phyloP scores from a whole-genome alignment of 176 grass and related monocot species.

The Oryza officinalis region DNA sequence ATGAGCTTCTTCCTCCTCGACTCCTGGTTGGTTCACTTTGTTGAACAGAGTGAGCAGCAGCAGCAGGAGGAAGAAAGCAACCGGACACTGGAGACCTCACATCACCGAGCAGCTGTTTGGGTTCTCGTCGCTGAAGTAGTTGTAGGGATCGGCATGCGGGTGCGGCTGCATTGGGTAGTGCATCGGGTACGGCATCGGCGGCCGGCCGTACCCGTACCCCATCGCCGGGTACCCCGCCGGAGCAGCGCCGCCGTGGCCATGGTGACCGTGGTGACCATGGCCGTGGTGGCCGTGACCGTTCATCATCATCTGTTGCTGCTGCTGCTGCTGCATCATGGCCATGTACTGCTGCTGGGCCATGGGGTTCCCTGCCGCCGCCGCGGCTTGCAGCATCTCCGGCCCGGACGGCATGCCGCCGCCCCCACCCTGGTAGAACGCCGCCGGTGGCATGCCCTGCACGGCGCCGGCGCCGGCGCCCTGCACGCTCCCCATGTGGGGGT shows the following conservation, averaged over 20 bases:
- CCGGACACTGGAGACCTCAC: conserved; percentile 41
- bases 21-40: background rate
- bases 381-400: conserved; percentile 54
- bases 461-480: conserved; percentile 33
- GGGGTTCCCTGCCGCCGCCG: conserved; percentile 40
- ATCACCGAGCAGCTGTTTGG: conserved; percentile 75
- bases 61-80: background rate
- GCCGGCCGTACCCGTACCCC: conserved; percentile 60
- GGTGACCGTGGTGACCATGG: conserved; percentile 18
- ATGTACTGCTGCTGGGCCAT: conserved; percentile 60
- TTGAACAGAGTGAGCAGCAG: background rate
- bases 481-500: conserved; percentile 35
- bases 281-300: conserved; percentile 38
- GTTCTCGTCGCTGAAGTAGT: conserved; percentile 81
- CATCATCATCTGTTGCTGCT: conserved; percentile 56
- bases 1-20: background rate
- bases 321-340: conserved; percentile 36
- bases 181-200: conserved; percentile 45
- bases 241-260: conserved; percentile 25
- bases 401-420: conserved; percentile 40
- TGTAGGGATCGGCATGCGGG: conserved; percentile 44
- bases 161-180: conserved; percentile 40
- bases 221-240: conserved; percentile 48
- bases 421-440: conserved; percentile 50
- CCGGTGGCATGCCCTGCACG: conserved; percentile 41